These are phyloP conservation scores for Rostrohypoxylon terebratum DNA, from an alignment of 495 filamentous ascomycete species.

Conservation along the genomic window DNA sequence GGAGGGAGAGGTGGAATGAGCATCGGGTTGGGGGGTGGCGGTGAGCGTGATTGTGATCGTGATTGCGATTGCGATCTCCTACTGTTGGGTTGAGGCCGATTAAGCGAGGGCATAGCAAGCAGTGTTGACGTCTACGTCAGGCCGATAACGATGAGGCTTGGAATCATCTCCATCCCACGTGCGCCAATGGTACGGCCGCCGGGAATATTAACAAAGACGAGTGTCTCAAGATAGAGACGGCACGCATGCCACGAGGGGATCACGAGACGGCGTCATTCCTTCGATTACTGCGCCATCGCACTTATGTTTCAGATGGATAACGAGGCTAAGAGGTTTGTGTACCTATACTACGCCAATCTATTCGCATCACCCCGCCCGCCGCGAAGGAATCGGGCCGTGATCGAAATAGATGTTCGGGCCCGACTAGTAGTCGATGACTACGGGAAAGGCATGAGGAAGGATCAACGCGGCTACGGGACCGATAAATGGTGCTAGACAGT, in stretches of 20 bases:
- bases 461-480: background rate
- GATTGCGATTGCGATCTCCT: background rate
- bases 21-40: constrained; percentile 93
- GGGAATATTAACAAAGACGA: background rate
- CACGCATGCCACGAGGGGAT: background rate
- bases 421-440: background rate
- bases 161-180: background rate
- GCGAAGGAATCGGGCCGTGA: background rate
- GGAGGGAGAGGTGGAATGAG: constrained; percentile 93
- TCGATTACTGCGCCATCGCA: background rate
- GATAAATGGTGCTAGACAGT: background rate
- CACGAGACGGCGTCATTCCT: background rate
- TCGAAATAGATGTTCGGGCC: background rate
- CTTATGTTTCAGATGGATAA: background rate
- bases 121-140: background rate
- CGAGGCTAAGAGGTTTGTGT: background rate
- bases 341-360: background rate
- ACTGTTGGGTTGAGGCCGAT: no score
- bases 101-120: no score
- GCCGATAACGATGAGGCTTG: no score
- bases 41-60: constrained; percentile 55
- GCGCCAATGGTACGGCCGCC: background rate
- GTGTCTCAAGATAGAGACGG: background rate
- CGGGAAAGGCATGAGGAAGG: constrained; percentile 1
- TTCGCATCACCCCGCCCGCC: constrained; percentile 1